Base-by-base conservation (phyloP, 2,329 filamentous ascomycete genomes). In the Macrophomina pseudophaseolina region DNA sequence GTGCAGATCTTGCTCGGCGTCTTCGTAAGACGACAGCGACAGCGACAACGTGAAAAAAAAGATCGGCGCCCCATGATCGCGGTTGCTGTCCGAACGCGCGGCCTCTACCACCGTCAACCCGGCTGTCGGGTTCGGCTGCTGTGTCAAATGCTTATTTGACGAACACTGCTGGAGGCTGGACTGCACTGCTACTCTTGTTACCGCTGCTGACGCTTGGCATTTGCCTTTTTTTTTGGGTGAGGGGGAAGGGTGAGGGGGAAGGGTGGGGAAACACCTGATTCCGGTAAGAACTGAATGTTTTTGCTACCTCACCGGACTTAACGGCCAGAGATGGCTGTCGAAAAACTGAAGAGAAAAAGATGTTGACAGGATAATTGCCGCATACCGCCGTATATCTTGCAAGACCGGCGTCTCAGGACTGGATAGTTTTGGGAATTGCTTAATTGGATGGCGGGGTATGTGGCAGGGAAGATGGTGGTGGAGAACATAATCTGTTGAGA, bases 191-290 rank as follows among this genome's bases (percentile, higher is more conserved):
- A 23, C 23, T 23, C 23, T 23, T 23, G 23, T 23, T 23, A 23
- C 23, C 23, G 52, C 33, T 32, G 58, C 58, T 62, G 56, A 48
- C 56, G 32, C 56, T 60, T 60, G 56, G 56, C 56, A 48, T 60
- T 23, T 23, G 23, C 14, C n/a, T 11, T 18, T 4, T 11, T 12
- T 23, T 23, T 23, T n/a, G n/a, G n/a, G n/a, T n/a, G 23, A 23
- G 23, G 23, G 23, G 23, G 23, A 23, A 23, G 23, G 23, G 23
- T 23, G 23, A 23, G 23, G 23, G 23, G 23, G 23, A 23, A 23
- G 23, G 23, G 23, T 23, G 42, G n/a, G 18, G 16, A 14, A 30
- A 38, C 23, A 23, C 3, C 3, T 23, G 23, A 23, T 23, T 23
- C 23, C 23, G 23, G 23, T 23, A 23, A 23, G 23, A 23, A 23